Evolutionary conservation across 257 asterid species (phyloP).

Genomic region (Lantana camara): DNA sequence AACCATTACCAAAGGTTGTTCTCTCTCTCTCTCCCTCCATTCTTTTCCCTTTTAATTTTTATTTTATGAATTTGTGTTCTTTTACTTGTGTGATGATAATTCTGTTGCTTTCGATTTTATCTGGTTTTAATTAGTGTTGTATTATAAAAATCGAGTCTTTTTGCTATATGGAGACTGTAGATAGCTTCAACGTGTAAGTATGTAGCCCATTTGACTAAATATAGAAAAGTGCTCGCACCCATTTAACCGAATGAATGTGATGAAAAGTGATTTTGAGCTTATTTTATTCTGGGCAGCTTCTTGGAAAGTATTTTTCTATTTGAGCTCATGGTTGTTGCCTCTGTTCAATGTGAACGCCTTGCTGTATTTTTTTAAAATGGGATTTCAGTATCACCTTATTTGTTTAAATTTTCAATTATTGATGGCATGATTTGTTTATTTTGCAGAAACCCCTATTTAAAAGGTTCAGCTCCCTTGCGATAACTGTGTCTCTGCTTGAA

Average conservation of each 20-base stretch:
- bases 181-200: constrained; percentile 49
- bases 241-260: constrained; percentile 18
- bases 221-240: constrained; percentile 32
- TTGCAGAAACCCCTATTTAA: constrained; percentile 46
- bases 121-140: constrained; percentile 20
- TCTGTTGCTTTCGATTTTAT: constrained; percentile 35
- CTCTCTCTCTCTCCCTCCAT: constrained; percentile 20
- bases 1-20: constrained; percentile 27
- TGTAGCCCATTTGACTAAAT: constrained; percentile 46
- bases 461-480: constrained; percentile 38
- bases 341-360: constrained; percentile 20
- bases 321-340: constrained; percentile 27
- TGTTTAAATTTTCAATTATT: constrained; percentile 11
- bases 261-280: constrained; percentile 21
- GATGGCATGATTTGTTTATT: constrained; percentile 30
- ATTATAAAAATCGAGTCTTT: constrained; percentile 21
- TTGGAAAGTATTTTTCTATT: constrained; percentile 18
- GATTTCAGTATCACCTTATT: background rate
- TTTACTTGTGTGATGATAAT: background rate
- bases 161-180: constrained; percentile 45
- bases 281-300: constrained; percentile 31
- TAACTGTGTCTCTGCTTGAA: constrained; percentile 28
- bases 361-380: constrained; percentile 10
- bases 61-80: background rate
- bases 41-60: background rate